Conservation (phyloP, 768 basidiomycete species). For the Boletus sp. region DNA sequence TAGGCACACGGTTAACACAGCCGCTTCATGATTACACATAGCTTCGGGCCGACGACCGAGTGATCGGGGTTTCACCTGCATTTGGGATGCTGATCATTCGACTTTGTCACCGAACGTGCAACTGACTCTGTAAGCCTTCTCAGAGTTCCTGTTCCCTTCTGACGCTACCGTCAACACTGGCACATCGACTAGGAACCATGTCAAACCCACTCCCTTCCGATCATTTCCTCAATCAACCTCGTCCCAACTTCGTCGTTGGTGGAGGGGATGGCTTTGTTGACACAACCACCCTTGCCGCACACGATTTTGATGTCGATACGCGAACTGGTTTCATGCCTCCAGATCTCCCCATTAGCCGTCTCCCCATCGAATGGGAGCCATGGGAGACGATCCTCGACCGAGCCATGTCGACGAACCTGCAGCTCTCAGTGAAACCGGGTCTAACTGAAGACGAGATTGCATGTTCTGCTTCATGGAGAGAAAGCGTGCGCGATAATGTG, state of each 20-base stretch:
- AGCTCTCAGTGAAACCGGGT: slow-evolving; percentile 50
- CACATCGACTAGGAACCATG: not conserved
- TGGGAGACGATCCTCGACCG: slow-evolving; percentile 69
- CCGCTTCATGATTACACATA: no score
- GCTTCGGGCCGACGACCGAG: no score
- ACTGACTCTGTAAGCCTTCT: no score
- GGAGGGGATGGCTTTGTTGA: slow-evolving; percentile 34
- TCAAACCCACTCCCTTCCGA: slow-evolving; percentile 15
- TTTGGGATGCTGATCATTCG: no score
- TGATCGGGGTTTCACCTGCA: no score
- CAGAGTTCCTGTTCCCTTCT: no score
- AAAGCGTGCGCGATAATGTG: slow-evolving; percentile 47
- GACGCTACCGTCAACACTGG: no score
- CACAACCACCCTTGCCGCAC: slow-evolving; percentile 68
- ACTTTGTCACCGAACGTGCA: no score
- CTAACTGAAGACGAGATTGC: slow-evolving; percentile 36
- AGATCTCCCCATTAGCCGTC: slow-evolving; percentile 59
- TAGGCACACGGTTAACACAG: no score
- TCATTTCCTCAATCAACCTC: slow-evolving; percentile 38
- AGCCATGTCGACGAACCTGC: slow-evolving; percentile 49
- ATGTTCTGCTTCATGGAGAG: slow-evolving; percentile 54
- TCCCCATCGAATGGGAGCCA: slow-evolving; percentile 59
- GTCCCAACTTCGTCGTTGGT: slow-evolving; percentile 30
- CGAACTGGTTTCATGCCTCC: slow-evolving; percentile 92
- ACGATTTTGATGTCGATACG: slow-evolving; percentile 91